These are phyloP conservation scores for Skeletonema tropicum DNA, from an alignment of 108 stramenopile species.

Conservation along the genomic window DNA sequence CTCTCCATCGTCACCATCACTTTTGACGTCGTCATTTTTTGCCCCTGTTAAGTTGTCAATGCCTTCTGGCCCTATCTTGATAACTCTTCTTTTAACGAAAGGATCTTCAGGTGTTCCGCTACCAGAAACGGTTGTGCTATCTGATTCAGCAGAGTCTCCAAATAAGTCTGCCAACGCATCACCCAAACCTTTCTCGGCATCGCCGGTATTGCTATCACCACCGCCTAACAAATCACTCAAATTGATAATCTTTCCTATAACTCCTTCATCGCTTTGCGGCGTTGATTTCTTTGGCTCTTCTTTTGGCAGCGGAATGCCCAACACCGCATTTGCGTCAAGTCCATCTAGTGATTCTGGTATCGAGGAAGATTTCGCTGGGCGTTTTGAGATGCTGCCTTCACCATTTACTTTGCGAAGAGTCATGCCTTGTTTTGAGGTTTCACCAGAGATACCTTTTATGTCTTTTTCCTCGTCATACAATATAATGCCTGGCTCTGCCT, in stretches of 20 bases:
- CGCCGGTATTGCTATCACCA: constrained; percentile 27
- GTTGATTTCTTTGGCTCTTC: constrained; percentile 32
- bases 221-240: constrained; percentile 34
- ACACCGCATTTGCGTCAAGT: constrained; percentile 42
- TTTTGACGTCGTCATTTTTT: constrained; percentile 10
- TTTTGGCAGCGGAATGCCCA: constrained; percentile 34
- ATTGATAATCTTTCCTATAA: constrained; percentile 36
- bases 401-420: constrained; percentile 28
- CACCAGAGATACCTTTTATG: neutral
- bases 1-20: constrained; percentile 30
- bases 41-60: constrained; percentile 21
- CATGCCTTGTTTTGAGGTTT: constrained; percentile 22
- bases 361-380: constrained; percentile 8
- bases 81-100: constrained; percentile 33
- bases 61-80: constrained; percentile 44
- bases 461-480: constrained; percentile 26
- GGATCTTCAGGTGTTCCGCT: constrained; percentile 45
- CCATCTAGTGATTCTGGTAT: constrained; percentile 39
- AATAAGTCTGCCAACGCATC: constrained; percentile 40
- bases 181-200: constrained; percentile 16
- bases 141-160: constrained; percentile 10
- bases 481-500: constrained; percentile 36
- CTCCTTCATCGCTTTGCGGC: constrained; percentile 31
- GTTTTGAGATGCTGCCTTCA: constrained; percentile 33
- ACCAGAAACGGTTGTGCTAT: constrained; percentile 27